Percentiles rank a stretch among this genome's conserved stretches.
phyloP scores from a whole-genome alignment of 306 rosid genomes.

The Dryas drummondii region DNA sequence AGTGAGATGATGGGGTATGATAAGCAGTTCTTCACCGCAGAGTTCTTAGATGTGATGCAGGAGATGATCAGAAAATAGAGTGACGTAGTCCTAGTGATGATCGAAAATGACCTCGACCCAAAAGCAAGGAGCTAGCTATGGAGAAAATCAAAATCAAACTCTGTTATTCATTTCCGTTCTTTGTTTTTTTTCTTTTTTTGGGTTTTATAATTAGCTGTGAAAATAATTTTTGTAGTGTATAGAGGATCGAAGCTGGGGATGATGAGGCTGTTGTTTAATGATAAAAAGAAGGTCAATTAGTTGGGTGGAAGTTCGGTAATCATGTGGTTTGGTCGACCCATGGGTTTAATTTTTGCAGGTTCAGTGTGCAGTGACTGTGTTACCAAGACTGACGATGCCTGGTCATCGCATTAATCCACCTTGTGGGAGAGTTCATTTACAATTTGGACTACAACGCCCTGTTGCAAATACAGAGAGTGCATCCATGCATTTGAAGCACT shows the following conservation, averaged over 20 bases:
- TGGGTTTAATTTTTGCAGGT: slow-evolving; percentile 53
- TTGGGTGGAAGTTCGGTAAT: neutral
- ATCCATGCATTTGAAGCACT: slow-evolving; percentile 85
- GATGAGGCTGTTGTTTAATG: slow-evolving; percentile 3
- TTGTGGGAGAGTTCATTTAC: slow-evolving; percentile 86
- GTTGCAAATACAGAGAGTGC: slow-evolving; percentile 74
- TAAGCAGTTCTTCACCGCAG: slow-evolving; percentile 55
- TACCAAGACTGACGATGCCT: slow-evolving; percentile 98
- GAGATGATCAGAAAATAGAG: slow-evolving; percentile 59
- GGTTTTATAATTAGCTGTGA: slow-evolving; percentile 26
- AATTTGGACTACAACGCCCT: slow-evolving; percentile 59
- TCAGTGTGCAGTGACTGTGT: slow-evolving; percentile 85
- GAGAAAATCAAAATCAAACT: slow-evolving; percentile 1
- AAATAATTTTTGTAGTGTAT: slow-evolving; percentile 24
- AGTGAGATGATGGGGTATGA: slow-evolving; percentile 25
- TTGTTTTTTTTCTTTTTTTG: neutral
- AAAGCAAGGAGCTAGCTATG: neutral
- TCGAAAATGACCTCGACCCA: slow-evolving; percentile 10
- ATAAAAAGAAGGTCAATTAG: neutral
- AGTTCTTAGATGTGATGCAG: slow-evolving; percentile 67
- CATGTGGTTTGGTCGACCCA: slow-evolving; percentile 39
- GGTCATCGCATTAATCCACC: slow-evolving; percentile 98
- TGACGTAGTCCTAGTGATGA: slow-evolving; percentile 13
- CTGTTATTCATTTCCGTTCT: slow-evolving; percentile 22
- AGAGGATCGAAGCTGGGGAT: slow-evolving; percentile 32